Base-by-base conservation (phyloP, 306 rosid species). In the Cucurbita pepo region DNA sequence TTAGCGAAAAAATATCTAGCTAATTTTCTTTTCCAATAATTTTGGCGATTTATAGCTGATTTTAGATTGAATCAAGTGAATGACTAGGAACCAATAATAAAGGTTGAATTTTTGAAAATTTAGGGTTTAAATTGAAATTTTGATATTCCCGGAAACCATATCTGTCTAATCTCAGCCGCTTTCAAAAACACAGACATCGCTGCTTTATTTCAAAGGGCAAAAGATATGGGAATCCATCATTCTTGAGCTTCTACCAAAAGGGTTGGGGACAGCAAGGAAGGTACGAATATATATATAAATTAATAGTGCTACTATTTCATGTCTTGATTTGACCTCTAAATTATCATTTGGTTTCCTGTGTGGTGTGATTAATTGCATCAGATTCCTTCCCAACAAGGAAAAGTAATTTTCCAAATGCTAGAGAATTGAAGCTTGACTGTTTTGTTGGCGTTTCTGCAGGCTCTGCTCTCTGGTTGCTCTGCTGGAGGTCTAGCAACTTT, bases 401-500 rank as follows among this genome's bases (percentile, higher is more conserved):
- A 30, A 30, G 34, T 30, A 30, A 30, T n/a, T n/a, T n/a, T n/a
- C n/a, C n/a, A n/a, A n/a, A n/a, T n/a, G n/a, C n/a, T n/a, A n/a
- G n/a, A n/a, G n/a, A n/a, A n/a, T 15, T 52, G 38, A 71, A 71
- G 10, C 18, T 83, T n/a, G n/a, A n/a, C 14, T 16, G 48, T 75
- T n/a, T n/a, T 60, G 3, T 3, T 37, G 67, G 62, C 45, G 66
- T 38, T 66, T 78, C n/a, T 82, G 21, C 54, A 90, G 97, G 97
- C 95, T 81, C 80, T 94, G 85, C 90, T 94, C 64, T 91, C 99
- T 52, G 99, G 99, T 55, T 94, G 96, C 81, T 91, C 97, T 38
- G 99, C 99, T 13, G 99, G 99, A 76, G 99, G 97, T 47, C 85
- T 94, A 71, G 91, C 99, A 6, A 73, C 96, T 56, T 94, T 94